Evolutionary conservation across 176 grass and related monocot genomes (phyloP).

Genomic region (Hyparrhenia diplandra): DNA sequence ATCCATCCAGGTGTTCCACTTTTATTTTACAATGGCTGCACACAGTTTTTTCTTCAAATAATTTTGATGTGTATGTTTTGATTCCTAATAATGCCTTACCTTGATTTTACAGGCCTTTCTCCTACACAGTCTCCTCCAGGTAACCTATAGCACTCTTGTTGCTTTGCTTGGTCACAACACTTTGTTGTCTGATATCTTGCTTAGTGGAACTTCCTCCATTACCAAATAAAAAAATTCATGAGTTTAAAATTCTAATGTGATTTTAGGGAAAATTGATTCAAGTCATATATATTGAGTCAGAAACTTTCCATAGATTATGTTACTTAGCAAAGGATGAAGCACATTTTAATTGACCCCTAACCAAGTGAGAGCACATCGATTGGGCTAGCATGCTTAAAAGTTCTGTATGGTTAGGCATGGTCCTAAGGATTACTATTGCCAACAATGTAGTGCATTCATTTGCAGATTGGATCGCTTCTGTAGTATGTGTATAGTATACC

Average conservation of each 20-base stretch:
- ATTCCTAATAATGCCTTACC: constrained; percentile 7
- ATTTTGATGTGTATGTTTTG: not conserved
- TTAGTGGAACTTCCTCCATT: not conserved
- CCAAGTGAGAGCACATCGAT: not conserved
- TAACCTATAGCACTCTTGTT: not conserved
- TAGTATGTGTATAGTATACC: not conserved
- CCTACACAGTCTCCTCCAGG: constrained; percentile 37
- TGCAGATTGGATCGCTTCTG: not conserved
- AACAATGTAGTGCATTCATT: not conserved
- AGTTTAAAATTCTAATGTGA: not conserved
- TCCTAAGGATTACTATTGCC: constrained; percentile 12
- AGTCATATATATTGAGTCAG: not conserved
- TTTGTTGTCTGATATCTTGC: not conserved
- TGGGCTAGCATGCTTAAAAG: not conserved
- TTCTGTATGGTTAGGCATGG: constrained; percentile 7
- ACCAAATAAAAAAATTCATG: not conserved
- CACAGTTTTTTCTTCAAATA: not conserved
- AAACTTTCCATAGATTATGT: not conserved
- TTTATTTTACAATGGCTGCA: not conserved
- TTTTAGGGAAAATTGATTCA: not conserved
- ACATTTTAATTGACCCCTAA: not conserved
- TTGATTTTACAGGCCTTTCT: constrained; percentile 20
- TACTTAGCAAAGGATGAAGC: not conserved
- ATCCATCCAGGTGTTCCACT: not conserved
- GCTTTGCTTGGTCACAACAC: constrained; percentile 6